A percentile compares a stretch with the other conserved stretches of the same genome.
Conservation (phyloP, 257 asterid species). For the Capsicum chinense region DNA sequence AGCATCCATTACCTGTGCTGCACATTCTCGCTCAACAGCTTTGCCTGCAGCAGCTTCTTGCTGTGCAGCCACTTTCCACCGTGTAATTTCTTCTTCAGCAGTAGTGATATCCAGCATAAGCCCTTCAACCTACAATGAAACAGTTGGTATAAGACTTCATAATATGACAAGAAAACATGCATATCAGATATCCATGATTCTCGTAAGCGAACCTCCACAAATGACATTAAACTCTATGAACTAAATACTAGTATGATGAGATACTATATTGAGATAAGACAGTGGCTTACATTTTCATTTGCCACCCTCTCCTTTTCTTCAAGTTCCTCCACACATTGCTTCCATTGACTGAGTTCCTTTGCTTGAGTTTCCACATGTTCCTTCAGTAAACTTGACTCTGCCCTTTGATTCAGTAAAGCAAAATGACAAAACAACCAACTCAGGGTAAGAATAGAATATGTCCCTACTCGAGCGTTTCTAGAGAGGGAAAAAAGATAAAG, state of each 20-base stretch:
- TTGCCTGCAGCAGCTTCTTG: conserved; percentile 98
- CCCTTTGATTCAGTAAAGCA: conserved; percentile 63
- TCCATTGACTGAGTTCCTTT: conserved; percentile 82
- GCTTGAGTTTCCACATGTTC: conserved; percentile 75
- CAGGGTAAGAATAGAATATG: background rate
- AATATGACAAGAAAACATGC: conserved; percentile 18
- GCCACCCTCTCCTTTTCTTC: conserved; percentile 95
- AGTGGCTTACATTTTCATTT: conserved; percentile 71
- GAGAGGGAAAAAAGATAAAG: background rate
- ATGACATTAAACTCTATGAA: conserved; percentile 1
- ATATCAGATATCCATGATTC: background rate
- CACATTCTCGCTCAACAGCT: conserved; percentile 83
- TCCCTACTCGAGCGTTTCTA: background rate
- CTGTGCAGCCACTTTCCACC: conserved; percentile 97
- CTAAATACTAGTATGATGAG: background rate
- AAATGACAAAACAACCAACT: conserved; percentile 5
- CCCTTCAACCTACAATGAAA: conserved; percentile 76
- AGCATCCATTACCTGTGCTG: conserved; percentile 59
- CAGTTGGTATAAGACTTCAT: background rate
- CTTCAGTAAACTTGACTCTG: conserved; percentile 77
- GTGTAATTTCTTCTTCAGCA: conserved; percentile 91
- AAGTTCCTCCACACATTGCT: conserved; percentile 77
- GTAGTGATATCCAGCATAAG: conserved; percentile 90
- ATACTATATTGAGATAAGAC: background rate
- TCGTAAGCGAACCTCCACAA: background rate